Conservation (phyloP, 176 grass and related monocot genomes). For the Aegilops tauschii region DNA sequence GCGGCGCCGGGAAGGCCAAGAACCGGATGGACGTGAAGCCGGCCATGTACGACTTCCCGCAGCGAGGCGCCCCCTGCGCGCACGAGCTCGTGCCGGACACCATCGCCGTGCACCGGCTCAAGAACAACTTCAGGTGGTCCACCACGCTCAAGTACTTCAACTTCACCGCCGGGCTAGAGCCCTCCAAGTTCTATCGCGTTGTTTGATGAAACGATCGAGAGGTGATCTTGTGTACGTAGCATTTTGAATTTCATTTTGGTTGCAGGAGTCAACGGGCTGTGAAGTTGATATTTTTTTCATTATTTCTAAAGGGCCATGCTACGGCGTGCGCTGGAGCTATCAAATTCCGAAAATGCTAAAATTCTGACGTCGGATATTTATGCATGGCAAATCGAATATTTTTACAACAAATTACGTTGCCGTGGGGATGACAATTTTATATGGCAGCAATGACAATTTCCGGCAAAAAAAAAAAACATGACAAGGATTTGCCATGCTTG, state of each 20-base stretch:
- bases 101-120: slow-evolving; percentile 51
- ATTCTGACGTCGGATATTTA: no score
- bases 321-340: no score
- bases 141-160: slow-evolving; percentile 50
- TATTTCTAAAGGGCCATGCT: background rate
- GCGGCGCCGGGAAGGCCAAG: slow-evolving; percentile 14
- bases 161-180: slow-evolving; percentile 24
- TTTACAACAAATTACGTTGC: no score
- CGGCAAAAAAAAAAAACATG: no score
- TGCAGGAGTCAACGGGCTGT: background rate
- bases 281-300: background rate
- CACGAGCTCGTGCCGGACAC: slow-evolving; percentile 33
- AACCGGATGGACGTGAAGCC: slow-evolving; percentile 45
- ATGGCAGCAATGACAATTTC: no score
- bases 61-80: background rate
- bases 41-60: slow-evolving; percentile 44
- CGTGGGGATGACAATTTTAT: no score
- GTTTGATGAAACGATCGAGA: background rate
- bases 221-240: background rate
- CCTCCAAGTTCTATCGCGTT: slow-evolving; percentile 27
- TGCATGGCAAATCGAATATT: no score
- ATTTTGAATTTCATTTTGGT: background rate
- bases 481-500: no score
- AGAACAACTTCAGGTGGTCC: slow-evolving; percentile 35
- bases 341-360: no score